Conservation (phyloP, 2,329 filamentous ascomycete genomes). For the Neocatenulostroma microsporum region DNA sequence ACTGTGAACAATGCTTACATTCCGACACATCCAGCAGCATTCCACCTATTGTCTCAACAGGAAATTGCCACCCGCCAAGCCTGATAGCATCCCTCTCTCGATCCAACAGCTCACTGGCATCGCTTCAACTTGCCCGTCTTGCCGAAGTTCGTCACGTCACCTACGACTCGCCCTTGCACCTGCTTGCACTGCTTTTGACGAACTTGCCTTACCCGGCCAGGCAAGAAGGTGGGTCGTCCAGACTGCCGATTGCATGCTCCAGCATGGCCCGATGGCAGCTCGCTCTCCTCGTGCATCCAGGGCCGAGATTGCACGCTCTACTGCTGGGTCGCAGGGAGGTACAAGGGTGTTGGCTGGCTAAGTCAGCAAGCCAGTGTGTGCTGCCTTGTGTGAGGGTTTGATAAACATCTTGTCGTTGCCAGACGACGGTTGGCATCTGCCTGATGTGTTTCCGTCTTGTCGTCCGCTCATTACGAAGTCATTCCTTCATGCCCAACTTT, state of each 20-base stretch:
- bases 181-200: conserved; percentile 26
- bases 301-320: too few relatives aligned
- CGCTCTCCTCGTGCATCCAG: too few relatives aligned
- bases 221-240: conserved; percentile 17
- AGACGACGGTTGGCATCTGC: conserved; percentile 11
- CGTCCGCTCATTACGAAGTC: conserved; percentile 28
- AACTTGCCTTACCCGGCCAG: conserved; percentile 14
- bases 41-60: conserved; percentile 20
- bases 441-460: conserved; percentile 4
- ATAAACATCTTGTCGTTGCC: conserved; percentile 14
- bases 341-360: conserved; percentile 25
- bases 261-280: too few relatives aligned
- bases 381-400: not conserved
- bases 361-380: conserved; percentile 19
- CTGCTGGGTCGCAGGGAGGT: conserved; percentile 21
- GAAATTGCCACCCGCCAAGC: conserved; percentile 23
- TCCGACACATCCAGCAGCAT: conserved; percentile 16
- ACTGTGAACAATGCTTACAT: conserved; percentile 21
- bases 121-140: conserved; percentile 4
- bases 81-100: conserved; percentile 20
- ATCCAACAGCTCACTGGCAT: conserved; percentile 13
- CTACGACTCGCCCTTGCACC: conserved; percentile 22
- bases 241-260: conserved; percentile 24
- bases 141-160: conserved; percentile 14
- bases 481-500: conserved; percentile 38